phyloP scores from a whole-genome alignment of 805 yeast genomes.

The Kurtzmaniella fragi region DNA sequence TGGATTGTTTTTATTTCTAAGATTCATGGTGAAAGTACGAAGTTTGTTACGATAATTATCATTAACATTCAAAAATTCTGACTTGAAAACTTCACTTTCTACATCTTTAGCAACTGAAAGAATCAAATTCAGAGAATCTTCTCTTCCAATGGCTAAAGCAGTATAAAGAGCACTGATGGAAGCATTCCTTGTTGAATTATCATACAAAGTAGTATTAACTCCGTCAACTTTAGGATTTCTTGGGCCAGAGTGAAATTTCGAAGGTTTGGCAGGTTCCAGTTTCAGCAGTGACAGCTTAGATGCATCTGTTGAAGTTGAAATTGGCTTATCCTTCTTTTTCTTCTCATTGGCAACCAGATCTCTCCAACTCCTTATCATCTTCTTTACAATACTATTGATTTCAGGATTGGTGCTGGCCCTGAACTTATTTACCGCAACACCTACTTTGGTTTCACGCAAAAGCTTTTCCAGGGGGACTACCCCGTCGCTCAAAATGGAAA shows the following conservation, averaged over 20 bases:
- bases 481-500: constrained; percentile 61
- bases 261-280: constrained; percentile 7
- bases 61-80: constrained; percentile 52
- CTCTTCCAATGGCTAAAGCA: constrained; percentile 80
- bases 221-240: constrained; percentile 82
- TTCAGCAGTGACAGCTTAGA: constrained; percentile 5
- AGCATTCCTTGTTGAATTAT: constrained; percentile 76
- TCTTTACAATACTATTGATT: constrained; percentile 67
- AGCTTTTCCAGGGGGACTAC: constrained; percentile 82
- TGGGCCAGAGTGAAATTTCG: constrained; percentile 44
- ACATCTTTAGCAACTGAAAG: constrained; percentile 62
- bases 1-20: constrained; percentile 87
- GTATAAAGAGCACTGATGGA: constrained; percentile 82
- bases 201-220: constrained; percentile 61
- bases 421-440: constrained; percentile 89
- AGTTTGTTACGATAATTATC: constrained; percentile 75
- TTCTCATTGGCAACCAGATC: constrained; percentile 76
- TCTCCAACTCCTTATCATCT: constrained; percentile 84
- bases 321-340: constrained; percentile 22
- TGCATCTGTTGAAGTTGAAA: constrained; percentile 7
- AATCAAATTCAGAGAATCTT: constrained; percentile 51
- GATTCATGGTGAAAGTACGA: constrained; percentile 80
- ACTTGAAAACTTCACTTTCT: constrained; percentile 64
- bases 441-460: constrained; percentile 91
- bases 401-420: constrained; percentile 65